Base-by-base conservation (phyloP, 352 stramenopile species). In the Phytophthora sp. region DNA sequence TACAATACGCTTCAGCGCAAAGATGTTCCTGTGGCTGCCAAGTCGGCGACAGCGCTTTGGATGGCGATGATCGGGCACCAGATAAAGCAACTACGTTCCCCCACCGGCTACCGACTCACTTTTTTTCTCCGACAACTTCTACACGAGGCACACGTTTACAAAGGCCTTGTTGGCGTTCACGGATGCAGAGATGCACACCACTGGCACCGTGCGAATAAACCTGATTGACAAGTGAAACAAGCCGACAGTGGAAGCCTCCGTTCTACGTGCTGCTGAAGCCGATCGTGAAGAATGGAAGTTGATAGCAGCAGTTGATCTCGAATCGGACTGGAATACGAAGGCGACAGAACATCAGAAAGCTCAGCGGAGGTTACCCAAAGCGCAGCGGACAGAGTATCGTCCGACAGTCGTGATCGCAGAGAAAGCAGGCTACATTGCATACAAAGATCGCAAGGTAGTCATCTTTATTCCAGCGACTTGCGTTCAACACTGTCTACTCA, bases 91-190 rank as follows among this genome's bases (percentile, higher is more conserved):
- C 12, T 49, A 3, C 56, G 21, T 12, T 56, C 33, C 1, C 16
- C 18, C 7, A 31, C 13, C 18, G 56, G 56, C 1, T 38, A 38
- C 6, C 44, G 56, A n/a, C 16, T 56, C 7, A 57, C 33, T n/a
- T n/a, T n/a, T n/a, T 4, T 44, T 63, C 3, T 31, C 15, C 11
- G 56, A 56, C 24, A 63, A 56, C 4, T 57, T 63, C 9, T 57
- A 63, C 23, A 63, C 42, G 1, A 16, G 56, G 16, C 56, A 63
- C 11, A 27, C 11, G 13, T 50, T 63, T 7, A 44, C 24, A 4
- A 56, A 50, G 15, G 44, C 33, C 1, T n/a, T 63, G 8, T 23
- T 38, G 12, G 16, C 15, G n/a, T 49, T 63, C 16, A 63, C 44
- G 7, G 56, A 63, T 8, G 56, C 44, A 7, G 24, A 57, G 6